Conservation (phyloP, 1,284 basidiomycete species). For the Sporisorium iseilematis-ciliati region DNA sequence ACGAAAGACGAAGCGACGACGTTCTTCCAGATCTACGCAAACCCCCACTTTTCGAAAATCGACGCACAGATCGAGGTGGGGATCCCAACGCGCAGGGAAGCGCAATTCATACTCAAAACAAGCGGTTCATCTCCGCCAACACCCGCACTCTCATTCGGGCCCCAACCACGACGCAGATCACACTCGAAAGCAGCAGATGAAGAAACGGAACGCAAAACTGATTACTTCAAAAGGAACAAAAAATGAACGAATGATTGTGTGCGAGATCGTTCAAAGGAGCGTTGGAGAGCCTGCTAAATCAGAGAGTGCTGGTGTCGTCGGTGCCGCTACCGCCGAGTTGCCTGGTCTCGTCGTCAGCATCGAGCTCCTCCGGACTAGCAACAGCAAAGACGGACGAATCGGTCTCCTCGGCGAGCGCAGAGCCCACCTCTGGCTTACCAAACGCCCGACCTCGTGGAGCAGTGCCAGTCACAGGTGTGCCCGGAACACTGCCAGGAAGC, state of each 20-base stretch:
- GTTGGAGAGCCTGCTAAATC: background rate
- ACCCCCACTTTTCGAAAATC: slow-evolving; percentile 15
- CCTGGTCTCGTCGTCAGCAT: slow-evolving; percentile 26
- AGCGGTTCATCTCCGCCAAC: slow-evolving; percentile 28
- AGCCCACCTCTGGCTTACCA: slow-evolving; percentile 32
- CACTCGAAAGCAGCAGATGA: background rate
- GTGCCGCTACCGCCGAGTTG: slow-evolving; percentile 33
- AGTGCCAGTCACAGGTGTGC: slow-evolving; percentile 16
- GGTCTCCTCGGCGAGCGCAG: slow-evolving; percentile 27
- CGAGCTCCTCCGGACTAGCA: slow-evolving; percentile 40
- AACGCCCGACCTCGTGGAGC: slow-evolving; percentile 20
- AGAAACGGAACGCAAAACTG: background rate
- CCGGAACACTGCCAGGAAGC: slow-evolving; percentile 24
- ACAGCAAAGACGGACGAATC: slow-evolving; percentile 7
- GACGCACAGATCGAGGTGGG: slow-evolving; percentile 26
- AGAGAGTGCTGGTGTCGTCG: slow-evolving; percentile 35
- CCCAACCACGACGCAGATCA: background rate
- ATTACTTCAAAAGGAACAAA: background rate
- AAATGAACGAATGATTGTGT: background rate
- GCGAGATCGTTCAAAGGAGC: background rate
- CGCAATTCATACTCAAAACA: background rate
- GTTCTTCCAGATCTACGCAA: background rate
- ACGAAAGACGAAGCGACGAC: background rate
- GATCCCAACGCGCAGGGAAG: background rate
- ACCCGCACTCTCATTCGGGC: background rate